Percentiles rank a stretch among this genome's conserved stretches.
These are phyloP conservation scores for Amanita polypyramis DNA, from an alignment of 768 basidiomycete genomes.

Conservation along the genomic window DNA sequence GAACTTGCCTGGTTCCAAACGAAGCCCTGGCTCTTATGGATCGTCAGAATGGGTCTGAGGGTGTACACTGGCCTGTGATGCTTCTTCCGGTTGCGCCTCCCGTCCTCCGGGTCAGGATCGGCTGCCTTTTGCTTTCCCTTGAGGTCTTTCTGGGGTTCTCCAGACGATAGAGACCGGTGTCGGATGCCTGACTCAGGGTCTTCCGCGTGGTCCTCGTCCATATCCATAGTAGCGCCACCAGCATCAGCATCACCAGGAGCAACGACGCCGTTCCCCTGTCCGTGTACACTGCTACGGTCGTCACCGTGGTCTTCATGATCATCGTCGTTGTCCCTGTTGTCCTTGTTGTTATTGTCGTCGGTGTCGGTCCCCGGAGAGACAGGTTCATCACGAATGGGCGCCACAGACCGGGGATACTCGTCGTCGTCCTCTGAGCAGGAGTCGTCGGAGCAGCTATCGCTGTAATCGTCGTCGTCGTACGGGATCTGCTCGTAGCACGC, in stretches of 20 bases:
- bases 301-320: too few species aligned
- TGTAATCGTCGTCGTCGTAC: conserved; percentile 52
- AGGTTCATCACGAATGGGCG: conserved; percentile 8
- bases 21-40: conserved; percentile 80
- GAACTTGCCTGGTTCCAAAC: conserved; percentile 80
- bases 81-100: conserved; percentile 40
- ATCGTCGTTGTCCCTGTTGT: conserved; percentile 22
- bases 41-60: conserved; percentile 76
- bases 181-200: conserved; percentile 21
- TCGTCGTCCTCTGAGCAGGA: conserved; percentile 73
- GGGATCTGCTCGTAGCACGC: conserved; percentile 88
- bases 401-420: conserved; percentile 31
- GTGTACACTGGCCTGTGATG: conserved; percentile 46
- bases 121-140: conserved; percentile 79
- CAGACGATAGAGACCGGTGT: conserved; percentile 9
- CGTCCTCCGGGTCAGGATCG: conserved; percentile 48
- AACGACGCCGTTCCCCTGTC: too few species aligned
- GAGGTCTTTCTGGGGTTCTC: conserved; percentile 43
- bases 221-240: conserved; percentile 25
- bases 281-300: too few species aligned
- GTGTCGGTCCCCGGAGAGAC: conserved; percentile 21
- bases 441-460: conserved; percentile 46
- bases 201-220: conserved; percentile 45
- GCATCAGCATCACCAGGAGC: too few species aligned
- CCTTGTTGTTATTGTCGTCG: conserved; percentile 28